Conservation (phyloP, 495 filamentous ascomycete genomes). For the Aspergillus saccharolyticus region DNA sequence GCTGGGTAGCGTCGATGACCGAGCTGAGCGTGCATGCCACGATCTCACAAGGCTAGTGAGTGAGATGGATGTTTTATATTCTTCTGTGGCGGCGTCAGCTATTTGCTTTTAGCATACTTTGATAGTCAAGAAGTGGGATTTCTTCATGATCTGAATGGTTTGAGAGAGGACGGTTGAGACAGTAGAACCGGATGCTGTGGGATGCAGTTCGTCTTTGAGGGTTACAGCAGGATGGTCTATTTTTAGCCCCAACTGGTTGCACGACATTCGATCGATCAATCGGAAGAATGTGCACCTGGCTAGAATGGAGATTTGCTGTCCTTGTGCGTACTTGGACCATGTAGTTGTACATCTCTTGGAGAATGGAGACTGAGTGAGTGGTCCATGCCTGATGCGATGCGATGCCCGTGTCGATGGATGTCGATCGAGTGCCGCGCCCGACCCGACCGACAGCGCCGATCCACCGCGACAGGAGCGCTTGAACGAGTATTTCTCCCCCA, state of each 20-base stretch:
- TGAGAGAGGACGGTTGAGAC: not conserved
- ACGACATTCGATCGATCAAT: not conserved
- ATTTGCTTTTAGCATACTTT: conserved; percentile 16
- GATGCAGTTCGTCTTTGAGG: not conserved
- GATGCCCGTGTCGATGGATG: too few relatives aligned
- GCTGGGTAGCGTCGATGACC: conserved; percentile 5
- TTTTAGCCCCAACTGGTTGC: conserved; percentile 7
- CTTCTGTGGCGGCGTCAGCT: conserved; percentile 10
- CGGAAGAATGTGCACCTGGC: not conserved
- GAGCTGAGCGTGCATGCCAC: conserved; percentile 1
- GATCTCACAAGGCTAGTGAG: not conserved
- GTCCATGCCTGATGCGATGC: too few relatives aligned
- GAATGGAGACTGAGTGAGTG: too few relatives aligned
- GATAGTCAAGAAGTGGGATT: conserved; percentile 12
- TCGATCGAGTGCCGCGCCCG: not conserved
- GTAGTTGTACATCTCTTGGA: too few relatives aligned
- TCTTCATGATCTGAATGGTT: not conserved
- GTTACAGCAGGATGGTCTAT: conserved; percentile 5
- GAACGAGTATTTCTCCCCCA: not conserved
- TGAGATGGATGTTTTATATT: conserved; percentile 1
- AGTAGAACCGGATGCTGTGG: not conserved
- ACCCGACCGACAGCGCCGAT: not conserved
- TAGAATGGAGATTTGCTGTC: not conserved
- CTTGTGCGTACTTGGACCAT: not conserved
- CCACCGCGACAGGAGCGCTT: not conserved